These are phyloP conservation scores for Isabelozyma pseudorhagii DNA, from an alignment of 805 yeast species.

Conservation along the genomic window DNA sequence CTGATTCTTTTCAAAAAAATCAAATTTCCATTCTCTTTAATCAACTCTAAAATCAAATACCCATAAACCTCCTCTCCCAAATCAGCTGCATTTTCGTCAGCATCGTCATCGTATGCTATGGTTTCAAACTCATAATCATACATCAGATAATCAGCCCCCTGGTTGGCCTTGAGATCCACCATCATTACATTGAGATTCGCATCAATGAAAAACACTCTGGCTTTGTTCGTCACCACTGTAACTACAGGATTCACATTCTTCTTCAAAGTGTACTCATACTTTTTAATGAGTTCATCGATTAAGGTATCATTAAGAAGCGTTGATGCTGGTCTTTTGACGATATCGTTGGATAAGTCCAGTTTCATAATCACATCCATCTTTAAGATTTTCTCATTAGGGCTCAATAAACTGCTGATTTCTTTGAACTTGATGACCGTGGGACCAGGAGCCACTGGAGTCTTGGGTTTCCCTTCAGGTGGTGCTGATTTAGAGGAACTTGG, in stretches of 20 bases:
- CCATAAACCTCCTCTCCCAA: constrained; percentile 52
- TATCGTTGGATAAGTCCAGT: constrained; percentile 29
- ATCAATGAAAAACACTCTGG: constrained; percentile 40
- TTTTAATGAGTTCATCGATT: constrained; percentile 30
- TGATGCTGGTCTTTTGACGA: constrained; percentile 12
- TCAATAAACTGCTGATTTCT: constrained; percentile 30
- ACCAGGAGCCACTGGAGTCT: neutral
- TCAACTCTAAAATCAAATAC: constrained; percentile 60
- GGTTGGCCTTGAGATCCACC: constrained; percentile 40
- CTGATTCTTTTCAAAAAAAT: constrained; percentile 45
- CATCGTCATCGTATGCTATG: constrained; percentile 18
- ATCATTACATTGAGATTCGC: constrained; percentile 28
- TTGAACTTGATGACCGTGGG: constrained; percentile 20
- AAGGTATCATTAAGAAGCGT: constrained; percentile 25
- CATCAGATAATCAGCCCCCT: constrained; percentile 59
- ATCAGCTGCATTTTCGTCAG: constrained; percentile 9
- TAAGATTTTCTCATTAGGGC: constrained; percentile 34
- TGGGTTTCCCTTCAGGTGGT: neutral
- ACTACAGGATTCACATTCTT: constrained; percentile 26
- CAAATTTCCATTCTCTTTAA: constrained; percentile 51
- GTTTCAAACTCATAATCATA: constrained; percentile 73
- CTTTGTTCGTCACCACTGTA: constrained; percentile 37
- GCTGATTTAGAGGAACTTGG: neutral
- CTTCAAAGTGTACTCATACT: constrained; percentile 17
- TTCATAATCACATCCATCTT: constrained; percentile 38